Evolutionary conservation across 495 filamentous ascomycete species (phyloP).

Genomic region (Umbilicaria muhlenbergii): DNA sequence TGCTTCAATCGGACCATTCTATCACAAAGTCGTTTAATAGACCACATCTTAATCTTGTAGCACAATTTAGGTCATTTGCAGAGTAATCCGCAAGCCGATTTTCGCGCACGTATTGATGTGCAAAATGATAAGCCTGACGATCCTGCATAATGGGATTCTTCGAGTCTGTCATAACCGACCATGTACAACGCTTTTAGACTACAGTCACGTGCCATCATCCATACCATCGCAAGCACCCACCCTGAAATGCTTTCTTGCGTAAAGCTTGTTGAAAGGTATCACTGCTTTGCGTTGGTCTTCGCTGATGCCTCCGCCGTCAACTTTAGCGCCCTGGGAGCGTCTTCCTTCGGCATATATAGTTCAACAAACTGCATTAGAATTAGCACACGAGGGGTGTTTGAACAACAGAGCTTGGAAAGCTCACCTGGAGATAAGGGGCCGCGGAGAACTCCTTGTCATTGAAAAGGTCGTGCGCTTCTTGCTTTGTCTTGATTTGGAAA

Average conservation of each 20-base stretch:
- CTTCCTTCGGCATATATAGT: slow-evolving; percentile 69
- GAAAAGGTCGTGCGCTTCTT: slow-evolving; percentile 54
- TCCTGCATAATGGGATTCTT: no score
- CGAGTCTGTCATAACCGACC: no score
- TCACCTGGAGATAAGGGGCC: slow-evolving; percentile 28
- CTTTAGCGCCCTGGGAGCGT: slow-evolving; percentile 57
- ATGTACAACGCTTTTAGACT: no score
- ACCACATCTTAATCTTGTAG: no score
- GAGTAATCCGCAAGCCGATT: no score
- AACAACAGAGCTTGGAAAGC: slow-evolving; percentile 2
- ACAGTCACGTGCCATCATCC: neutral
- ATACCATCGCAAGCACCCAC: neutral
- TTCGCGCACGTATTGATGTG: no score
- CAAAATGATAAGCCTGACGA: no score
- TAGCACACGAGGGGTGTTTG: slow-evolving; percentile 4
- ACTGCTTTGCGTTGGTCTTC: slow-evolving; percentile 42
- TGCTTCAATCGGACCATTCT: no score
- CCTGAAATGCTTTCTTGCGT: slow-evolving; percentile 6
- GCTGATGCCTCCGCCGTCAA: slow-evolving; percentile 49
- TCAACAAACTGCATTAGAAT: slow-evolving; percentile 55
- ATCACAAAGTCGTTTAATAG: no score
- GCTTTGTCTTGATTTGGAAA: slow-evolving; percentile 54
- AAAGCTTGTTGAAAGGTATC: slow-evolving; percentile 1
- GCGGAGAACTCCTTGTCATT: slow-evolving; percentile 45
- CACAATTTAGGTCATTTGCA: no score